Evolutionary conservation across 768 basidiomycete species (phyloP).

Genomic region (Cubamyces sp.): DNA sequence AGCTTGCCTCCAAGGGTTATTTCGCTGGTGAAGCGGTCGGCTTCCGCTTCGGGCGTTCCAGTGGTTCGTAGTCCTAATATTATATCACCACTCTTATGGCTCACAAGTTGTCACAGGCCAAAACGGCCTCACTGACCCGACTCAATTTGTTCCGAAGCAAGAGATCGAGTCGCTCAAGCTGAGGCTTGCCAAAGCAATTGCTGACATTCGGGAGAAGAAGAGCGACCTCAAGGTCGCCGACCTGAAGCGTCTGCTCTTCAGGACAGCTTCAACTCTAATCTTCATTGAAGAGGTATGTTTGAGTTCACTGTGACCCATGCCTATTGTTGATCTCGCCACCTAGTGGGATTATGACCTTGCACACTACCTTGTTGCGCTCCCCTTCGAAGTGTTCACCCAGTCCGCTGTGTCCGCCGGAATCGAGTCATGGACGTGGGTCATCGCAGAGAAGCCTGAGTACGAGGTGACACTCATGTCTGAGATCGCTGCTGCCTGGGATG

Average conservation of each 20-base stretch:
- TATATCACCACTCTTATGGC: background rate
- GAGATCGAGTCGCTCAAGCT: constrained; percentile 70
- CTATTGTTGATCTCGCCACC: background rate
- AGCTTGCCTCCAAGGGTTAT: constrained; percentile 90
- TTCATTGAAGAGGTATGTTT: constrained; percentile 59
- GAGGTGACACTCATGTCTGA: constrained; percentile 88
- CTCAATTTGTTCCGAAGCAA: constrained; percentile 51
- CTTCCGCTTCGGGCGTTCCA: constrained; percentile 66
- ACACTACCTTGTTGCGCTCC: constrained; percentile 84
- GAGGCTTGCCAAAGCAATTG: constrained; percentile 67
- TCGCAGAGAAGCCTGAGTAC: constrained; percentile 79
- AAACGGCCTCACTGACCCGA: constrained; percentile 9
- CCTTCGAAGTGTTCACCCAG: constrained; percentile 89
- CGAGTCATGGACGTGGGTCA: constrained; percentile 96
- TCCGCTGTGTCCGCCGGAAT: constrained; percentile 84
- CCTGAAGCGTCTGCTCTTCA: constrained; percentile 81
- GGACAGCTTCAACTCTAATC: constrained; percentile 83
- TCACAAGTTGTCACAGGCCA: background rate
- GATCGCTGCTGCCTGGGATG: constrained; percentile 85
- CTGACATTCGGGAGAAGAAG: constrained; percentile 71
- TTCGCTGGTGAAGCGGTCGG: constrained; percentile 88
- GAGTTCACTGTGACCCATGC: background rate
- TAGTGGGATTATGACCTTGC: constrained; percentile 87
- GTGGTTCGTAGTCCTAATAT: constrained; percentile 48
- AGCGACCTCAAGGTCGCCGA: constrained; percentile 80